phyloP scores from a whole-genome alignment of 2,329 filamentous ascomycete species.

The Aspergillus tubingensis region DNA sequence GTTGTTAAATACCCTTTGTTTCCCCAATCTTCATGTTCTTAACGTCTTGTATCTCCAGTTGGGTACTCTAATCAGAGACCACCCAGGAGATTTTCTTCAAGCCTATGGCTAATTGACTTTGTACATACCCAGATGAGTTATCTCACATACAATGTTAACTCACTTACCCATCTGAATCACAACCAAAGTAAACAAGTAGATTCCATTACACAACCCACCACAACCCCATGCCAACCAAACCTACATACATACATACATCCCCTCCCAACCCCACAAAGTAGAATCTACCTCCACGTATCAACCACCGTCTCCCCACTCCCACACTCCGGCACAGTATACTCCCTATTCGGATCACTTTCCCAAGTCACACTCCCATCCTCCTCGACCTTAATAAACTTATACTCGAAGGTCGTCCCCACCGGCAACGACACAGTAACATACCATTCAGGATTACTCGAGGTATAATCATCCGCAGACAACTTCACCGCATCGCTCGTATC shows the following conservation, averaged over 20 bases:
- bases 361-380: slow-evolving; percentile 56
- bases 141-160: neutral
- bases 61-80: neutral
- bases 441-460: slow-evolving; percentile 63
- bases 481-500: slow-evolving; percentile 55
- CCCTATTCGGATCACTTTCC: slow-evolving; percentile 61
- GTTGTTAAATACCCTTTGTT: slow-evolving; percentile 13
- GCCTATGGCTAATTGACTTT: neutral
- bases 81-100: neutral
- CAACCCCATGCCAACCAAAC: too few species aligned
- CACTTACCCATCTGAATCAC: too few species aligned
- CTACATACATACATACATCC: neutral
- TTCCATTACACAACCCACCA: too few species aligned
- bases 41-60: too few species aligned
- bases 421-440: slow-evolving; percentile 56
- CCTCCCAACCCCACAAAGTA: neutral
- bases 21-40: slow-evolving; percentile 2
- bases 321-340: slow-evolving; percentile 41
- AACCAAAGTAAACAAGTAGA: too few species aligned
- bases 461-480: slow-evolving; percentile 63
- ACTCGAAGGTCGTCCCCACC: slow-evolving; percentile 60
- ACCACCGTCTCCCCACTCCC: slow-evolving; percentile 40
- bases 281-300: slow-evolving; percentile 41
- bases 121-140: neutral
- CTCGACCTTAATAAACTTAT: slow-evolving; percentile 66